Base-by-base conservation (phyloP, 371 early-diverging fungal species). In the Rhizopus arrhizus region DNA sequence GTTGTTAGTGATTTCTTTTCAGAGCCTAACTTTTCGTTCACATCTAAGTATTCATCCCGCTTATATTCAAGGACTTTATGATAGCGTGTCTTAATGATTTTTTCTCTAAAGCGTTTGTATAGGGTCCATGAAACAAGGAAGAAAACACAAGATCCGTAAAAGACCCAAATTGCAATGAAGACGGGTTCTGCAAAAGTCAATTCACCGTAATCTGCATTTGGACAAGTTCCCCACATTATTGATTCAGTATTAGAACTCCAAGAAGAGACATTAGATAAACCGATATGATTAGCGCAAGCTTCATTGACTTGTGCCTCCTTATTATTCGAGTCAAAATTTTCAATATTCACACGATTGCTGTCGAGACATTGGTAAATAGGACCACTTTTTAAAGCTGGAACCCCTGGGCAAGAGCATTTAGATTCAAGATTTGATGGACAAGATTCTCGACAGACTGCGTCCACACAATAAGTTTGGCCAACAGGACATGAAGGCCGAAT, bases 131-230 rank as follows among this genome's bases (percentile, higher is more conserved):
- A 56, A 10, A 83, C 54, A 16, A 81, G 63, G 52, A 87, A 67
- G 28, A 78, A 68, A 5, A 78, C 75, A 32, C 88, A 72, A 72
- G 87, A 90, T n/a, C 82, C 83, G 36, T 85, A 76, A 32, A 86
- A 85, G 5, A 76, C 70, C 42, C 75, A 66, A 16, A 81, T 56
- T 4, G 85, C 78, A 54, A 85, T 75, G 49, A 75, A 77, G n/a
- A 73, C 67, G 56, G 67, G 71, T 35, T 76, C 81, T 49, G 66
- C 57, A 55, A 65, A 76, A 2, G 48, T 77, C 35, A 85, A 68
- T 63, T 65, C 58, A 29, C 78, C 82, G 56, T 69, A 71, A 40
- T 75, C 76, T 7, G 81, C 69, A 12, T 67, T 64, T 28, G 86
- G 86, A 59, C 87, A 88, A 35, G 67, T 62, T 34, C 67, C 70